Conservation (phyloP, 177 flowering plant genomes). For the Tripterygium wilfordii region DNA sequence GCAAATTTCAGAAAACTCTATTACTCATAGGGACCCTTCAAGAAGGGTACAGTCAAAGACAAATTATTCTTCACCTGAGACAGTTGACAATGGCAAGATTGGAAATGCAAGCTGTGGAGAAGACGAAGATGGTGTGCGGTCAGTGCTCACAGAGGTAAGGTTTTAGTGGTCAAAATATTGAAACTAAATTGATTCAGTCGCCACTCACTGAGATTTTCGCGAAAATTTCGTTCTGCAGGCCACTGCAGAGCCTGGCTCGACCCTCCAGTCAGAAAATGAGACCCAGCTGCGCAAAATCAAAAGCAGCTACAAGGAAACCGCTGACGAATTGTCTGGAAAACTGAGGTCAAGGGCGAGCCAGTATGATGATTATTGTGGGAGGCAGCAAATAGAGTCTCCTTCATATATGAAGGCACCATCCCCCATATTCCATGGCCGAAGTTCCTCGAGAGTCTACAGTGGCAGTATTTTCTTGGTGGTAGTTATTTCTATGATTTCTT, state of each 20-base stretch:
- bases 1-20: no score
- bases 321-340: background rate
- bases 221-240: no score
- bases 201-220: background rate
- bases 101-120: background rate
- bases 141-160: background rate
- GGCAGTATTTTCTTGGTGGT: no score
- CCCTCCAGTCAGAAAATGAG: no score
- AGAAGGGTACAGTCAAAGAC: no score
- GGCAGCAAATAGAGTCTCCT: background rate
- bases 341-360: conserved; percentile 13
- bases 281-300: no score
- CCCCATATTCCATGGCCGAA: no score
- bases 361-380: background rate
- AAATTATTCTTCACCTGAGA: no score
- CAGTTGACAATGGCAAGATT: background rate
- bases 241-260: no score
- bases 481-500: no score
- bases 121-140: conserved; percentile 3
- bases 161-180: background rate
- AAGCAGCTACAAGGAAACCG: background rate
- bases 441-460: no score
- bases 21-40: no score
- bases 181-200: background rate
- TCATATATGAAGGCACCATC: background rate